Evolutionary conservation across 257 asterid genomes (phyloP).

Genomic region (Solanum clarkiae): DNA sequence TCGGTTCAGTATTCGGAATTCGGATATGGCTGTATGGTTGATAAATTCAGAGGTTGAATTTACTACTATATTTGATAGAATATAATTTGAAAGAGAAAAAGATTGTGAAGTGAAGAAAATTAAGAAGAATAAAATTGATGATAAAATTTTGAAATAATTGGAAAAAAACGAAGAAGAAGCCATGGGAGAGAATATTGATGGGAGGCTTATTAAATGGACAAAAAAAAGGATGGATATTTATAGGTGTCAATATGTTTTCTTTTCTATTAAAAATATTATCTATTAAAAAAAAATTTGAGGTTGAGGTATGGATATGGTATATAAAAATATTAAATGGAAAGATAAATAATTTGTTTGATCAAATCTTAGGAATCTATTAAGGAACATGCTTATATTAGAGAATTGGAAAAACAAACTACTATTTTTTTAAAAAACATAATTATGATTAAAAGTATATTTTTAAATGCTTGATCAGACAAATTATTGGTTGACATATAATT

Average conservation of each 20-base stretch:
- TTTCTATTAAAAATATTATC: neutral
- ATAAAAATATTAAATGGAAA: too few relatives aligned
- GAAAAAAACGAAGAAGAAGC: neutral
- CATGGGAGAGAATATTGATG: neutral
- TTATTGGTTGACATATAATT: too few relatives aligned
- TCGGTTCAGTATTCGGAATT: conserved; percentile 53
- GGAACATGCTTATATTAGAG: too few relatives aligned
- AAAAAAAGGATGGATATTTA: neutral
- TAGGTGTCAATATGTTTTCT: neutral
- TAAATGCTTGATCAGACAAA: too few relatives aligned
- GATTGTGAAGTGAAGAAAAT: neutral
- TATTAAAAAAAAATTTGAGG: neutral
- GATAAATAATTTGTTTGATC: too few relatives aligned
- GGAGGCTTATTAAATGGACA: neutral
- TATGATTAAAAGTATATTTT: too few relatives aligned
- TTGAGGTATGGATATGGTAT: neutral
- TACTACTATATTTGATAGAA: neutral
- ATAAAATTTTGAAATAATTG: neutral
- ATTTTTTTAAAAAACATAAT: too few relatives aligned
- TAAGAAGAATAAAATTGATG: neutral
- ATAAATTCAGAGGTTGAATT: conserved; percentile 11
- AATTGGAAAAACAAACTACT: too few relatives aligned
- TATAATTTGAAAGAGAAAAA: neutral
- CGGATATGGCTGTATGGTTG: conserved; percentile 55
- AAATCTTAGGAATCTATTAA: too few relatives aligned